Conservation (phyloP, 1,284 basidiomycete species). For the Leccinum variabile region DNA sequence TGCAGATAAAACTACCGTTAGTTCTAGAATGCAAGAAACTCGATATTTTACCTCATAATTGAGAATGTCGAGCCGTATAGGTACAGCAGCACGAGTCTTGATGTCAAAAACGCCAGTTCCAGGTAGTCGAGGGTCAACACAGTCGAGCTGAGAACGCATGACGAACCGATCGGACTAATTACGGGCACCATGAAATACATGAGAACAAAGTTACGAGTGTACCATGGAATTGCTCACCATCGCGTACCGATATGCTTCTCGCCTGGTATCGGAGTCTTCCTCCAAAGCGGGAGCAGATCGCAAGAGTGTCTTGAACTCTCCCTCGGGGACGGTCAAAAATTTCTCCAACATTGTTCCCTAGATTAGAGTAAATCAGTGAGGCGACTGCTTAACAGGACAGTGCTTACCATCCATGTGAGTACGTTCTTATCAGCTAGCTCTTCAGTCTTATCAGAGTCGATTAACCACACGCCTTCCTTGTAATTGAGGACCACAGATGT, state of each 20-base stretch:
- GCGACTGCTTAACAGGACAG: too few relatives aligned
- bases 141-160: slow-evolving; percentile 96
- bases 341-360: slow-evolving; percentile 91
- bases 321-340: slow-evolving; percentile 70
- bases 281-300: slow-evolving; percentile 43
- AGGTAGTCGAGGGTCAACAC: slow-evolving; percentile 78
- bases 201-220: not conserved
- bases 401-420: slow-evolving; percentile 74
- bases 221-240: slow-evolving; percentile 48
- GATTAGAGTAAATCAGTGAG: not conserved
- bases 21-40: not conserved
- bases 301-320: slow-evolving; percentile 67
- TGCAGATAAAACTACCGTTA: slow-evolving; percentile 25
- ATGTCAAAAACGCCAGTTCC: slow-evolving; percentile 94
- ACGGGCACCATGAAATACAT: not conserved
- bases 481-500: slow-evolving; percentile 69
- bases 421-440: slow-evolving; percentile 64
- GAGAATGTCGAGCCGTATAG: slow-evolving; percentile 83
- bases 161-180: slow-evolving; percentile 71
- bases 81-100: slow-evolving; percentile 88
- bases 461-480: slow-evolving; percentile 70
- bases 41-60: slow-evolving; percentile 67
- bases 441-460: slow-evolving; percentile 69
- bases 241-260: slow-evolving; percentile 82
- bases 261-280: slow-evolving; percentile 39